Evolutionary conservation across 1,284 basidiomycete species (phyloP).

Genomic region (Abortiporus biennis): DNA sequence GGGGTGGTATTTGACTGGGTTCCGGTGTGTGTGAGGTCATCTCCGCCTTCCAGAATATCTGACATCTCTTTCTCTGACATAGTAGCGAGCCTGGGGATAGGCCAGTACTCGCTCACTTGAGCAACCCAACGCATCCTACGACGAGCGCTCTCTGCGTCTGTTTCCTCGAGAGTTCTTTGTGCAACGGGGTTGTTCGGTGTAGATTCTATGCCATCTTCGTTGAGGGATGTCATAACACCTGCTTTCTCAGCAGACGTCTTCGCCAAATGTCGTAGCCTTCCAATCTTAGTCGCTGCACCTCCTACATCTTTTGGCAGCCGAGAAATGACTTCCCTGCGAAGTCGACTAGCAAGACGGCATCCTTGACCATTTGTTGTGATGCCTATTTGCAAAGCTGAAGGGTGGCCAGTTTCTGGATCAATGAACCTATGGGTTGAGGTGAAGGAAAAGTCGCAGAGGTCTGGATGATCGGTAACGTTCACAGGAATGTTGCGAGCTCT

Average conservation of each 20-base stretch:
- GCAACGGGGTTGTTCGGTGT: conserved; percentile 83
- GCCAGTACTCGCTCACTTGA: conserved; percentile 94
- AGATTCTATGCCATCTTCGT: conserved; percentile 43
- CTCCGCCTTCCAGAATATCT: conserved; percentile 45
- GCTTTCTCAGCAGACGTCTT: conserved; percentile 29
- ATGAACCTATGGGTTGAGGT: conserved; percentile 83
- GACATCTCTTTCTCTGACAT: conserved; percentile 71
- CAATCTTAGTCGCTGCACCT: conserved; percentile 73
- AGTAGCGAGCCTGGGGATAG: conserved; percentile 69
- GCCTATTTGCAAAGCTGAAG: conserved; percentile 75
- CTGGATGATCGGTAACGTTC: conserved; percentile 84
- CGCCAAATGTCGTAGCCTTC: conserved; percentile 61
- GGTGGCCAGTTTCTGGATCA: conserved; percentile 34
- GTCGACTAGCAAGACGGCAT: conserved; percentile 78
- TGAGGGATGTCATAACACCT: conserved; percentile 16
- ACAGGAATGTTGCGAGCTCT: conserved; percentile 62
- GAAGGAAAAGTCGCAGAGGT: conserved; percentile 88
- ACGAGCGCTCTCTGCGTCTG: conserved; percentile 41
- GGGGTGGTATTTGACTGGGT: conserved; percentile 9
- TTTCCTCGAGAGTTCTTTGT: conserved; percentile 41
- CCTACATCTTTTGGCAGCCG: conserved; percentile 74
- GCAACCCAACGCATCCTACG: conserved; percentile 85
- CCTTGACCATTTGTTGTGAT: conserved; percentile 92
- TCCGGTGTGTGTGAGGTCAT: conserved; percentile 4
- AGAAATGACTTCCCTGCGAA: conserved; percentile 80